A percentile compares a stretch with the other conserved stretches of the same genome.
These are phyloP conservation scores for Eleusine coracana DNA, from an alignment of 176 grass and related monocot species.

Conservation along the genomic window DNA sequence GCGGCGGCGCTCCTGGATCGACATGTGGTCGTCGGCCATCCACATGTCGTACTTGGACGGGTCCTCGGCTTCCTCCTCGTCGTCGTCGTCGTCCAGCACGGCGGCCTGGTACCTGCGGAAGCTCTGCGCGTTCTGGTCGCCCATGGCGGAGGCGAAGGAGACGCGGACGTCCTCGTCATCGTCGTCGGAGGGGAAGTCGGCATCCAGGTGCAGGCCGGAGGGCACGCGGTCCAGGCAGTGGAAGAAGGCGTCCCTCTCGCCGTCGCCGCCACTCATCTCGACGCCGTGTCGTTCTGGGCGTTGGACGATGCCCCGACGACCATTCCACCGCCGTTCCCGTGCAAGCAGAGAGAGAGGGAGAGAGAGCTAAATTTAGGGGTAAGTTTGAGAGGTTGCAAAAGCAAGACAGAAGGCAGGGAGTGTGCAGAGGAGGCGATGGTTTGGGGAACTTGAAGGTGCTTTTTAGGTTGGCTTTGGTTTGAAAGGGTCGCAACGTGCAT, in stretches of 20 bases:
- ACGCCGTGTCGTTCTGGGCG: slow-evolving; percentile 28
- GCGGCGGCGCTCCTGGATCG: slow-evolving; percentile 82
- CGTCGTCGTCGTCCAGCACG: slow-evolving; percentile 41
- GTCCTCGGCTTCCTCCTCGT: slow-evolving; percentile 50
- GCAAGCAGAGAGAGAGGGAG: background rate
- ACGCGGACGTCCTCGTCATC: slow-evolving; percentile 65
- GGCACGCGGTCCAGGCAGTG: slow-evolving; percentile 81
- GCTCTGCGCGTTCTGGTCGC: slow-evolving; percentile 40
- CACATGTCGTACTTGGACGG: slow-evolving; percentile 67
- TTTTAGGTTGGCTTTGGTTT: slow-evolving; percentile 17
- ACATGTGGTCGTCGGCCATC: slow-evolving; percentile 81
- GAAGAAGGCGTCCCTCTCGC: slow-evolving; percentile 70
- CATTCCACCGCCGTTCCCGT: slow-evolving; percentile 44
- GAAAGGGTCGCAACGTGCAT: slow-evolving; percentile 34
- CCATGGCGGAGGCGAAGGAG: slow-evolving; percentile 76
- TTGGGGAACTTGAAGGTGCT: background rate
- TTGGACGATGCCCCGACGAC: slow-evolving; percentile 6
- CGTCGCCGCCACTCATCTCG: slow-evolving; percentile 41
- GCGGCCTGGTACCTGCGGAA: slow-evolving; percentile 52
- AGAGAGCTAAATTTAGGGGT: slow-evolving; percentile 43
- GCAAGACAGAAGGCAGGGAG: background rate
- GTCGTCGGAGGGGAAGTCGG: slow-evolving; percentile 64
- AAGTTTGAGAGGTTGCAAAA: slow-evolving; percentile 34
- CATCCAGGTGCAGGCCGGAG: slow-evolving; percentile 67
- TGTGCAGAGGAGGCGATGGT: background rate